Evolutionary conservation across 345 rosid genomes (phyloP).

Genomic region (Sonneratia alba): DNA sequence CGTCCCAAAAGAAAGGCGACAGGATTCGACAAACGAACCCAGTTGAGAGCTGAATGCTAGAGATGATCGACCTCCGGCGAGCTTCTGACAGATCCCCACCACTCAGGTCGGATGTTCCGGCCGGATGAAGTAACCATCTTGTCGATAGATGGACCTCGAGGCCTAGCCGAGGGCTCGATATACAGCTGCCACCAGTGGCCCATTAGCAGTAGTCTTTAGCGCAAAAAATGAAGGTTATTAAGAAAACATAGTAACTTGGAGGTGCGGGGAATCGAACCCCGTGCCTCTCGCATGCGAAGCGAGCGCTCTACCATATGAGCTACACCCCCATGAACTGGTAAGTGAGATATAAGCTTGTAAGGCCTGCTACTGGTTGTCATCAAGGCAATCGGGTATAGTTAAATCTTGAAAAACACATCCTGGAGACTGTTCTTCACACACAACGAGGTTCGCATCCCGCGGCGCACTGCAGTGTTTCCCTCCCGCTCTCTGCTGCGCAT

Average conservation of each 20-base stretch:
- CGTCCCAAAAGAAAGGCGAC: not conserved
- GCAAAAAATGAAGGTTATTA: not conserved
- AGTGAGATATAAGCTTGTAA: no score
- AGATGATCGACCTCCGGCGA: constrained; percentile 1
- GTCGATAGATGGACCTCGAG: no score
- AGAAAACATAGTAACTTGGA: constrained; percentile 20
- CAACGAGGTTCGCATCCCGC: not conserved
- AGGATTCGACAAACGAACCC: not conserved
- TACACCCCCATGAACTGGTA: constrained; percentile 34
- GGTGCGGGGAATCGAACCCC: constrained; percentile 97
- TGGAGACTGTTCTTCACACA: not conserved
- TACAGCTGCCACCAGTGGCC: not conserved
- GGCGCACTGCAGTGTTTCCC: not conserved
- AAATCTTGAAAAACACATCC: no score
- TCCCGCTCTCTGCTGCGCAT: not conserved
- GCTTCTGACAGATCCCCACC: not conserved
- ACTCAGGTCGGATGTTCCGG: not conserved
- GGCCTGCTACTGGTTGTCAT: no score
- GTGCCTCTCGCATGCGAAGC: constrained; percentile 99
- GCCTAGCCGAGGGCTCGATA: no score
- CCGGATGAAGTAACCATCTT: no score
- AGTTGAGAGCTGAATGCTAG: not conserved
- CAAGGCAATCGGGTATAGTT: no score
- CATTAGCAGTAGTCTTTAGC: not conserved
- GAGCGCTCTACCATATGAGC: constrained; percentile 99